phyloP scores from a whole-genome alignment of 2,329 filamentous ascomycete species.

The Bipolaris oryzae region DNA sequence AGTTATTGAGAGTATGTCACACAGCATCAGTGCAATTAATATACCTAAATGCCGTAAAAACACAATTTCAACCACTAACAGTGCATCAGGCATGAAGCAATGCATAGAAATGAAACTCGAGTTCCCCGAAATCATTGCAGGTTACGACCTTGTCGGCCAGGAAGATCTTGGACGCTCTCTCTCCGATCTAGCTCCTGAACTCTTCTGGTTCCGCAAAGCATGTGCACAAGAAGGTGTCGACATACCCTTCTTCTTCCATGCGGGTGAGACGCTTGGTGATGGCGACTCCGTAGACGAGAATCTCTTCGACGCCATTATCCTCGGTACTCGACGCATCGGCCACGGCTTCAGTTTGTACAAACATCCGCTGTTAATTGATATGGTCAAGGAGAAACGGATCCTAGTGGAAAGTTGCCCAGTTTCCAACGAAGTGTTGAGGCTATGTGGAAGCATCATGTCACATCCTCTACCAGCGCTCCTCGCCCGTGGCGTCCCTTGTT shows the following conservation, averaged over 20 bases:
- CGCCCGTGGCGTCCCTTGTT: conserved; percentile 81
- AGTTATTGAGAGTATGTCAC: conserved; percentile 66
- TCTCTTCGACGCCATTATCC: conserved; percentile 84
- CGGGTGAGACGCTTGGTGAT: conserved; percentile 83
- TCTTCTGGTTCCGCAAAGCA: conserved; percentile 92
- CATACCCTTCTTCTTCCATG: conserved; percentile 95
- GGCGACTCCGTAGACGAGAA: conserved; percentile 80
- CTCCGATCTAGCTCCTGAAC: conserved; percentile 75
- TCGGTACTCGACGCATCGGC: conserved; percentile 87
- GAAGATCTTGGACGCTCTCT: conserved; percentile 81
- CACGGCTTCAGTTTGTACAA: conserved; percentile 89
- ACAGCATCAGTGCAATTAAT: neutral
- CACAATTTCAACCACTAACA: neutral
- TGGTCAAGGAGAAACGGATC: conserved; percentile 87
- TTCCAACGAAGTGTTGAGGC: conserved; percentile 83
- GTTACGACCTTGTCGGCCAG: conserved; percentile 88
- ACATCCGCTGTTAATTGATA: conserved; percentile 85
- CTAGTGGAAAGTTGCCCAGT: conserved; percentile 90
- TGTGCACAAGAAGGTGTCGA: conserved; percentile 78
- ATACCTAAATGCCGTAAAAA: no score
- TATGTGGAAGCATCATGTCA: conserved; percentile 75
- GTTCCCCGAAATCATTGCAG: conserved; percentile 79
- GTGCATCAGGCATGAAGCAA: conserved; percentile 70
- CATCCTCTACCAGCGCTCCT: conserved; percentile 85
- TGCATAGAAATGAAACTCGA: conserved; percentile 82